phyloP scores from a whole-genome alignment of 441 rosid genomes.

The Jatropha multifida region DNA sequence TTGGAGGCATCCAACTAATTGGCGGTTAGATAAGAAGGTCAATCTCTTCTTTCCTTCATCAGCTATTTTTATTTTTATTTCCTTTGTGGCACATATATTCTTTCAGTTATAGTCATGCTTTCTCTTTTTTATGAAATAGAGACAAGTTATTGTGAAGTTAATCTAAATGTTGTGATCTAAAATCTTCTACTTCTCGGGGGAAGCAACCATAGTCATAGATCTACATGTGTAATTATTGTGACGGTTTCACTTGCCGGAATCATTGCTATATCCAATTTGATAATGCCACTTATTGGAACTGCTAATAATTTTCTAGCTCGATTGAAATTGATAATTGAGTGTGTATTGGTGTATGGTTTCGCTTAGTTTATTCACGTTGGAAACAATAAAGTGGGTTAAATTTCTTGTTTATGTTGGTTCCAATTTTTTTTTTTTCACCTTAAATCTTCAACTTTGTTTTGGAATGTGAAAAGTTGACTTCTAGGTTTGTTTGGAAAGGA shows the following conservation, averaged over 20 bases:
- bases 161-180: neutral
- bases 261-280: neutral
- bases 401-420: neutral
- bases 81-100: neutral
- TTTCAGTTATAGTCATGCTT: neutral
- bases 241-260: neutral
- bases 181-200: neutral
- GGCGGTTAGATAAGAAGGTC: constrained; percentile 80
- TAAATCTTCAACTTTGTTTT: neutral
- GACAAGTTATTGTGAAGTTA: neutral
- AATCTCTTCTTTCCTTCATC: constrained; percentile 56
- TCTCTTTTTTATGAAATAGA: neutral
- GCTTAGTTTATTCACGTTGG: neutral
- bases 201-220: neutral
- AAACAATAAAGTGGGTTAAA: neutral
- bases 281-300: neutral
- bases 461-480: neutral
- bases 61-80: constrained; percentile 15
- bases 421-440: neutral
- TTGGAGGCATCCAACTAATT: constrained; percentile 86
- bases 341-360: neutral
- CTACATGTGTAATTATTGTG: neutral
- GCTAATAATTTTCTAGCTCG: neutral
- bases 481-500: too few relatives aligned
- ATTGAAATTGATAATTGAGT: neutral